Conservation (phyloP, 257 asterid genomes). For the Cynanchum wilfordii region DNA sequence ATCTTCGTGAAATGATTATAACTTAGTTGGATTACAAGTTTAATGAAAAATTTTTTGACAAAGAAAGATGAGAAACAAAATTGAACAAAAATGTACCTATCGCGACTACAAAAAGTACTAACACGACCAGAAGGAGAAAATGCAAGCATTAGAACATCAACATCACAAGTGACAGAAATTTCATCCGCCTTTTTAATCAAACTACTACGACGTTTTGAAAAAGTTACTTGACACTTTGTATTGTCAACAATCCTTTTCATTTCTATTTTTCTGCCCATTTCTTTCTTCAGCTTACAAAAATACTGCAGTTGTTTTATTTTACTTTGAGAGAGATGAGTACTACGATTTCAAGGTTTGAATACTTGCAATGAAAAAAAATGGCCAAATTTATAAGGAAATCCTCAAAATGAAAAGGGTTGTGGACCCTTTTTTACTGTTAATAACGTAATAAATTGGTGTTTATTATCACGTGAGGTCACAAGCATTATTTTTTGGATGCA, state of each 20-base stretch:
- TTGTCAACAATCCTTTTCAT: slow-evolving; percentile 46
- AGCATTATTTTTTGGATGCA: too few species aligned
- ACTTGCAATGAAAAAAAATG: background rate
- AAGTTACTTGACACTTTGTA: slow-evolving; percentile 59
- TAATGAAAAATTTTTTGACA: too few species aligned
- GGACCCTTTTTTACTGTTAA: too few species aligned
- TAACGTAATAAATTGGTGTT: too few species aligned
- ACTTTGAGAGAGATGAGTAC: background rate
- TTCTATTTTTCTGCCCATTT: slow-evolving; percentile 59
- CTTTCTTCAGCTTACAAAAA: background rate
- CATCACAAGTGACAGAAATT: slow-evolving; percentile 38
- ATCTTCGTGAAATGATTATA: too few species aligned
- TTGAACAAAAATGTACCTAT: too few species aligned
- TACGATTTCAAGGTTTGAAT: background rate
- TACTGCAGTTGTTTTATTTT: background rate
- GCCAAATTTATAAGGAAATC: background rate
- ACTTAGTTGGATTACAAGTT: too few species aligned
- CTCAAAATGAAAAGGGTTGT: too few species aligned
- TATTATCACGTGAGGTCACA: too few species aligned
- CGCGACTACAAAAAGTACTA: slow-evolving; percentile 38
- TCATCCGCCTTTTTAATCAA: slow-evolving; percentile 53
- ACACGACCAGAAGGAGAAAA: slow-evolving; percentile 58
- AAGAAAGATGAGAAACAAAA: background rate
- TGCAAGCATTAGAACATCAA: slow-evolving; percentile 44
- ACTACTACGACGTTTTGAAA: slow-evolving; percentile 53